phyloP scores from a whole-genome alignment of 1,284 basidiomycete species.

The Rhodotorula sp. region DNA sequence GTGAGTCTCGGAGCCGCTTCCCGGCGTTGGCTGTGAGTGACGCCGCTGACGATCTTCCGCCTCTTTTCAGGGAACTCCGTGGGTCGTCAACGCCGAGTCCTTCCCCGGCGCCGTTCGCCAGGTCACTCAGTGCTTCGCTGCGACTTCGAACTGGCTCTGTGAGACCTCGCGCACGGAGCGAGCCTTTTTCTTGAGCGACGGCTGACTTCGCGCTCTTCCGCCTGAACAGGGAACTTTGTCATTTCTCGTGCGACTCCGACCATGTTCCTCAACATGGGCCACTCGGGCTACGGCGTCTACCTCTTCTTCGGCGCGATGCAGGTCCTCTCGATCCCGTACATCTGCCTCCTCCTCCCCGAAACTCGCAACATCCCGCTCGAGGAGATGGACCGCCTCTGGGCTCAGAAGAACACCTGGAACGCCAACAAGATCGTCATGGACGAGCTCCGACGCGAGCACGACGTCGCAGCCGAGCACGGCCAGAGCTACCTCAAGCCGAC shows the following conservation, averaged over 20 bases:
- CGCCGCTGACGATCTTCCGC: neutral
- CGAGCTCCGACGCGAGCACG: slow-evolving; percentile 34
- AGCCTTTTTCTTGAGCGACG: too few relatives aligned
- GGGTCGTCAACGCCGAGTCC: slow-evolving; percentile 50
- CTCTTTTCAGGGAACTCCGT: slow-evolving; percentile 43
- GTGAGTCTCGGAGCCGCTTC: neutral
- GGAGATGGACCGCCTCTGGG: slow-evolving; percentile 43
- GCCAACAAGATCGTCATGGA: slow-evolving; percentile 39
- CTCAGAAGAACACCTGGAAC: slow-evolving; percentile 30
- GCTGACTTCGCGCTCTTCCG: neutral
- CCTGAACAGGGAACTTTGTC: slow-evolving; percentile 38
- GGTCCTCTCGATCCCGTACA: slow-evolving; percentile 44
- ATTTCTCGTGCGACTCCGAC: slow-evolving; percentile 45
- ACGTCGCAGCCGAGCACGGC: neutral
- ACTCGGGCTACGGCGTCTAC: slow-evolving; percentile 39
- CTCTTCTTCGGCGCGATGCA: slow-evolving; percentile 50
- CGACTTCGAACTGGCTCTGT: slow-evolving; percentile 50
- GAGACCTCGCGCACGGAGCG: neutral
- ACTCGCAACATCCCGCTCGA: slow-evolving; percentile 40
- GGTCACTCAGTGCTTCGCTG: slow-evolving; percentile 48
- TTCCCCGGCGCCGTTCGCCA: slow-evolving; percentile 50
- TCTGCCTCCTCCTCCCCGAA: slow-evolving; percentile 44
- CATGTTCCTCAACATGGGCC: slow-evolving; percentile 26
- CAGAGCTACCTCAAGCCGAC: neutral
- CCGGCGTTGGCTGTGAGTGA: neutral